Evolutionary conservation across 108 stramenopile species (phyloP), one percentile per base, ranked within the genome.

Genomic region (Mediolabrus comicus): DNA sequence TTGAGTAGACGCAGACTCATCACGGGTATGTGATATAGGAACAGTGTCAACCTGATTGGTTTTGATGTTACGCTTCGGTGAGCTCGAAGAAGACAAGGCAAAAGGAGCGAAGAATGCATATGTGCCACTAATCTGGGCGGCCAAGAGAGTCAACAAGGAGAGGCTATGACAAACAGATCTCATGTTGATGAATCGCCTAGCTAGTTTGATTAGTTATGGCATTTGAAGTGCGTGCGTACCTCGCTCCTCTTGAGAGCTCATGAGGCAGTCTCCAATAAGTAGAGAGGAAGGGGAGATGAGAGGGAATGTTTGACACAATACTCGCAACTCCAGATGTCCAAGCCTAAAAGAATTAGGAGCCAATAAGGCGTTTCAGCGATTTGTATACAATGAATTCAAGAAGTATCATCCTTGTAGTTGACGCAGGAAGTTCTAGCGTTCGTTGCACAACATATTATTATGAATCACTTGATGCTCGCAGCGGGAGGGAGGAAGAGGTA

Each of bases 371-470:
- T n/a, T n/a, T n/a, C n/a, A n/a, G n/a, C n/a, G n/a, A n/a, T n/a
- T n/a, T n/a, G n/a, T n/a, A n/a, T n/a, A 49, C 46, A 24, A 49
- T 49, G 46, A 22, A 57, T 8, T 17, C 56, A 75, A 38, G 73
- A 63, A 24, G 29, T 63, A 59, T 92, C 14, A 80, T 94, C 3
- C 60, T 94, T 5, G 81, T 84, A 32, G 51, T 94, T 17, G 92
- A 94, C 58, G 76, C 89, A 31, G 92, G 92, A 49, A 89, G 88
- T 72, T 74, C 73, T 3, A 68, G 71, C 19, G 53, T 83, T 43
- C 72, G 82, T 9, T 79, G 77, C 67, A 79, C 56, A 17, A 49
- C 67, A 7, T 79, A 83, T 53, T 61, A 69, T 38, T 54, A 51
- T 43, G 65, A 24, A 26, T 46, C 53, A 30, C 28, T 24, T 32